phyloP scores from a whole-genome alignment of 1,139 yeast species.

The Diutina rugosa region DNA sequence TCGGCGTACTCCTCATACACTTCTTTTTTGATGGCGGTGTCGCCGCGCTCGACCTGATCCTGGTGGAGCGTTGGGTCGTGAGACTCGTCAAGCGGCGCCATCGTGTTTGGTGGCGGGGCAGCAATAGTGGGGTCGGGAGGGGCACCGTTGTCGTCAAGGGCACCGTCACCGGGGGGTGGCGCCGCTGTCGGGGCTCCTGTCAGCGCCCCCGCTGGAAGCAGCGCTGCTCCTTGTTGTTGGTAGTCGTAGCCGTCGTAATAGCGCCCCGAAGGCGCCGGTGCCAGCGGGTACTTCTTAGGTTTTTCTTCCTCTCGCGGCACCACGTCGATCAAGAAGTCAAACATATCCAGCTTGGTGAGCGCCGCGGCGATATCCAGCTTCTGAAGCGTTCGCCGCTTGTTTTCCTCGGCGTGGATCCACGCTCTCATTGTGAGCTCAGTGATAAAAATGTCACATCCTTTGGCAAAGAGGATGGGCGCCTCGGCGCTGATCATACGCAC shows the following conservation, averaged over 20 bases:
- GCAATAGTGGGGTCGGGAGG: neutral
- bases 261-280: neutral
- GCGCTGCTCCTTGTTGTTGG: neutral
- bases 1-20: neutral
- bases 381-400: conserved; percentile 85
- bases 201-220: neutral
- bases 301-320: conserved; percentile 77
- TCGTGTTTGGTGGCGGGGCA: neutral
- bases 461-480: conserved; percentile 93
- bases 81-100: neutral
- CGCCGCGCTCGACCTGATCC: neutral
- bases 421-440: conserved; percentile 97
- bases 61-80: neutral
- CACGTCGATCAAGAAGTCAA: conserved; percentile 88
- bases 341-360: conserved; percentile 88
- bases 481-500: conserved; percentile 97
- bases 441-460: conserved; percentile 93
- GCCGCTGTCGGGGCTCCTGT: neutral
- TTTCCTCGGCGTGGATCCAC: conserved; percentile 97
- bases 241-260: neutral
- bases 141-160: neutral
- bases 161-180: neutral
- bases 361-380: conserved; percentile 94
- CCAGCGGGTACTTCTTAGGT: neutral
- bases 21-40: neutral